These are phyloP conservation scores for Corymbia citriodora DNA, from an alignment of 441 rosid genomes.

Conservation along the genomic window DNA sequence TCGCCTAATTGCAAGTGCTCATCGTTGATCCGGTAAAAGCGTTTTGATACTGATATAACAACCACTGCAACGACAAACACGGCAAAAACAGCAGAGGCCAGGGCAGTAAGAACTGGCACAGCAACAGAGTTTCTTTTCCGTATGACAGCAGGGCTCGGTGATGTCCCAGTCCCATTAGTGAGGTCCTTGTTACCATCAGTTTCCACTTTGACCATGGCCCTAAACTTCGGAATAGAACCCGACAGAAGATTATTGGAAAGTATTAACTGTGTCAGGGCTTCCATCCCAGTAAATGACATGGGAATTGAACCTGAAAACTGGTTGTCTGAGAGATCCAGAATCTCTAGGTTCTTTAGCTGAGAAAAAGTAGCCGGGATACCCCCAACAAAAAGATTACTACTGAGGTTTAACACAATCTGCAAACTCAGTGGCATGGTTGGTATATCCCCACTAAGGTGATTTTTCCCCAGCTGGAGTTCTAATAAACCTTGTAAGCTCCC, in stretches of 20 bases:
- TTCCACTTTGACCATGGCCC: neutral
- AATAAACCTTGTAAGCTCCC: constrained; percentile 21
- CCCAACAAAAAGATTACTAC: constrained; percentile 52
- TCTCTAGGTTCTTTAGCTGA: constrained; percentile 32
- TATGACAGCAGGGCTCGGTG: neutral
- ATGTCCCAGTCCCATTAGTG: neutral
- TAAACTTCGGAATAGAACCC: constrained; percentile 44
- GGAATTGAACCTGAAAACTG: constrained; percentile 51
- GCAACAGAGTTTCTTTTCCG: constrained; percentile 20
- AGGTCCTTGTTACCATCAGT: constrained; percentile 36
- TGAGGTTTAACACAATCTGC: constrained; percentile 78
- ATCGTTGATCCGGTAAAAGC: constrained; percentile 34
- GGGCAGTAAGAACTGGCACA: constrained; percentile 22
- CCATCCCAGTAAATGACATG: neutral
- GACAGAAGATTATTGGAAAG: constrained; percentile 60
- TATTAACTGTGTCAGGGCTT: constrained; percentile 42
- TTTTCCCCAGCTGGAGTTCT: constrained; percentile 71
- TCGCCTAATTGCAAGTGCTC: constrained; percentile 30
- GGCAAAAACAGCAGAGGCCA: constrained; percentile 27
- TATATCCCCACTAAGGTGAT: constrained; percentile 45
- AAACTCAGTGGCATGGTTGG: constrained; percentile 48
- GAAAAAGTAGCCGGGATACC: constrained; percentile 29
- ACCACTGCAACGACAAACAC: constrained; percentile 24
- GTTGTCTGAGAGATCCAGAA: constrained; percentile 76
- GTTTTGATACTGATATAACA: constrained; percentile 24